Percentiles rank a stretch among this genome's conserved stretches.
phyloP scores from a whole-genome alignment of 495 filamentous ascomycete species.

The Pyronema domesticum region DNA sequence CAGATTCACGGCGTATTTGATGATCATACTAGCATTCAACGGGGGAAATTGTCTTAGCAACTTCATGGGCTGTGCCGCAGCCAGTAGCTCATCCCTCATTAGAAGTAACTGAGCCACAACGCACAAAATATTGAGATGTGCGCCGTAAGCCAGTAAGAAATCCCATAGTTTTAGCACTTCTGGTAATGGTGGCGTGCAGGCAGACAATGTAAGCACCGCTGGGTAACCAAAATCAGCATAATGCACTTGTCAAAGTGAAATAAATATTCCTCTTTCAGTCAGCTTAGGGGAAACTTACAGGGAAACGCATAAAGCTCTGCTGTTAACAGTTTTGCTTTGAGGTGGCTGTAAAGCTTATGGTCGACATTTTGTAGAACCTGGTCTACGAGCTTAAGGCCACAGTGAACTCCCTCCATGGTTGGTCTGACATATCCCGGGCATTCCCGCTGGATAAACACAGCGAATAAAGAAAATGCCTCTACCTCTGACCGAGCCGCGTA shows the following conservation, averaged over 20 bases:
- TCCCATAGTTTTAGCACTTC: constrained; percentile 96
- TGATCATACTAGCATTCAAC: constrained; percentile 63
- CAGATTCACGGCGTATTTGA: constrained; percentile 57
- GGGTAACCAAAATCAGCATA: not conserved
- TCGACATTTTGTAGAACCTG: constrained; percentile 79
- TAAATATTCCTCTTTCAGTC: not conserved
- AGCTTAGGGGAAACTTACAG: constrained; percentile 24
- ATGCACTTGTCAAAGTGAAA: not conserved
- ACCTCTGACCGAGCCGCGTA: constrained; percentile 90
- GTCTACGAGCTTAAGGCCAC: constrained; percentile 76
- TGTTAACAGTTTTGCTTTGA: constrained; percentile 67
- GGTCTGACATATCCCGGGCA: constrained; percentile 87
- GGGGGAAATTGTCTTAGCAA: constrained; percentile 77
- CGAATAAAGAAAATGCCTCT: constrained; percentile 82
- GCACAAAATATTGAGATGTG: constrained; percentile 86
- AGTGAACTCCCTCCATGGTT: constrained; percentile 94
- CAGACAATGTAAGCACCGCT: constrained; percentile 77
- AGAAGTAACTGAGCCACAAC: constrained; percentile 92
- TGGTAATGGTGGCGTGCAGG: constrained; percentile 89
- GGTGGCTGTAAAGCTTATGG: constrained; percentile 62
- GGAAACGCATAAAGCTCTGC: constrained; percentile 97
- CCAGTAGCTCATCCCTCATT: constrained; percentile 66
- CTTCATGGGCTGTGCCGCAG: constrained; percentile 79
- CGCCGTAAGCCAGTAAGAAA: constrained; percentile 87
- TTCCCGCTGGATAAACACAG: constrained; percentile 72